Evolutionary conservation across 2,329 filamentous ascomycete species (phyloP), one percentile per base, ranked within the genome.

Genomic region (Blastomyces percursus): DNA sequence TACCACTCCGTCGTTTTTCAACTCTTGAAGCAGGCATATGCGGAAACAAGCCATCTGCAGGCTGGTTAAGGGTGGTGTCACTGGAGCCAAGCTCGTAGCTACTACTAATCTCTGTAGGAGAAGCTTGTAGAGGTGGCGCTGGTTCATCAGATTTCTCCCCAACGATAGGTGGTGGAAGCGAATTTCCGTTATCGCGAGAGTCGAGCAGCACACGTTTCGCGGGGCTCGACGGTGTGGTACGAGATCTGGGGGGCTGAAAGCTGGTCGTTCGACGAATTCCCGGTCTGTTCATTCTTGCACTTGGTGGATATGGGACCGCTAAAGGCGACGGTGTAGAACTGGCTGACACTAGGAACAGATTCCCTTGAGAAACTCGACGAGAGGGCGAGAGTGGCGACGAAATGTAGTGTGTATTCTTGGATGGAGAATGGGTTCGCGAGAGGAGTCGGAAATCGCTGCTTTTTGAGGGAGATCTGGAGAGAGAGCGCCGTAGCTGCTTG

Each of bases 401-500:
- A 57, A 78, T 72, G 67, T 77, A 77, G 57, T 77, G 75, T 55
- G 78, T 69, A 64, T 72, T 76, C 67, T 80, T 81, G 55, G 79
- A 83, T 42, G 79, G 74, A 64, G 81, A 76, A 58, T 77, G 75
- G 19, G 78, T 76, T 64, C 79, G 76, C 32, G 80, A 80, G 68
- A 84, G 79, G 61, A 95, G 78, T 62, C 84, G 82, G 73, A 94
- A 93, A 69, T 83, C 81, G 63, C 82, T 82, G 52, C 79, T 80
- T 74, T 94, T 96, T 40, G 93, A 96, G 12, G 93, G 93, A n/a
- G 93, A 96, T 69, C 91, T 85, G 63, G 92, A 96, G 66, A 96
- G 81, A 32, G 93, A 96, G 69, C 91, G 89, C 67, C 92, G 84
- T 63, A 96, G 81, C 70, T 91, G 89, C 71, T 90, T 85, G 66